These are phyloP conservation scores for Plasmodium gallinaceum DNA, from an alignment of 169 alveolate species.

Conservation along the genomic window DNA sequence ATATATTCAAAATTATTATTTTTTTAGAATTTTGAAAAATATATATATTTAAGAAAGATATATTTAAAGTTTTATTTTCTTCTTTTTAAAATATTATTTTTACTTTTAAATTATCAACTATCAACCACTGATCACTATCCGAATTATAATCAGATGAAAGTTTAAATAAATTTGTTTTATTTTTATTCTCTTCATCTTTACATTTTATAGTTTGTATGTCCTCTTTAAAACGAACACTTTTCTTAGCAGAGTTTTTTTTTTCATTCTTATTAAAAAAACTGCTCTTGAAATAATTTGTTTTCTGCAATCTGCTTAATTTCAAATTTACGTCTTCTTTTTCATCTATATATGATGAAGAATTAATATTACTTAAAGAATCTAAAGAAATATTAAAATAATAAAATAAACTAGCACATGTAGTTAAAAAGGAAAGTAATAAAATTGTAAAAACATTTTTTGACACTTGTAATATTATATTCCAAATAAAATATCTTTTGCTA, in stretches of 20 bases:
- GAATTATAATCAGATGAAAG: slow-evolving; percentile 43
- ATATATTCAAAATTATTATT: background rate
- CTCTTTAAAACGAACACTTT: slow-evolving; percentile 69
- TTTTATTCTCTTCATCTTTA: slow-evolving; percentile 37
- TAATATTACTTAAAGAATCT: slow-evolving; percentile 49
- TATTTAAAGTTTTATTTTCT: slow-evolving; percentile 8
- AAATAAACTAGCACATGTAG: slow-evolving; percentile 56
- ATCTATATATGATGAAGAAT: slow-evolving; percentile 19
- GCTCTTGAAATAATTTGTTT: slow-evolving; percentile 17
- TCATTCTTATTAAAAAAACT: slow-evolving; percentile 28
- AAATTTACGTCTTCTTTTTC: slow-evolving; percentile 45
- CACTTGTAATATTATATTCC: slow-evolving; percentile 63
- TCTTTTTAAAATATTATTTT: background rate
- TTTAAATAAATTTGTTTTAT: slow-evolving; percentile 30
- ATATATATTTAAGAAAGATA: background rate
- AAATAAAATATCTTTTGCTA: slow-evolving; percentile 71
- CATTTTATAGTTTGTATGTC: background rate
- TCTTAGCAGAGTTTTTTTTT: slow-evolving; percentile 22
- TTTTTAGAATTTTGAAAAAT: background rate
- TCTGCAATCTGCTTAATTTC: slow-evolving; percentile 14
- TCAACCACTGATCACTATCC: slow-evolving; percentile 73
- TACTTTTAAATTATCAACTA: slow-evolving; percentile 76
- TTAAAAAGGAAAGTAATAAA: slow-evolving; percentile 61
- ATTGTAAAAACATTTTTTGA: slow-evolving; percentile 59
- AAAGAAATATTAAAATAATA: slow-evolving; percentile 47